phyloP scores from a whole-genome alignment of 176 grass and related monocot species.

The Metroxylon sagu region DNA sequence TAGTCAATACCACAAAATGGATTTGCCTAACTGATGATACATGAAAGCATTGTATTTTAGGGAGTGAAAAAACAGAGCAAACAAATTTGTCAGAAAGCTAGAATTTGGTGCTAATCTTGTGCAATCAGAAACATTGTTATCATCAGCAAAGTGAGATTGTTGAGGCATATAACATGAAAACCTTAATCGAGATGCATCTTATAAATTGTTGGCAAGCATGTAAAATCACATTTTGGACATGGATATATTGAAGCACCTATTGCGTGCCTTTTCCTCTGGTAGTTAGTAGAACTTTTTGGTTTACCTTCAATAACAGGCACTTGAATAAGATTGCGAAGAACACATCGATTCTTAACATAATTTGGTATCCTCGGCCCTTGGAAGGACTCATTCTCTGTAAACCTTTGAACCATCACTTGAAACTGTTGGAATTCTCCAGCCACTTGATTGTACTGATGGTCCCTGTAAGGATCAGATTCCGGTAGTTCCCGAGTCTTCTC shows the following conservation, averaged over 20 bases:
- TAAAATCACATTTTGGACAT: too few species aligned
- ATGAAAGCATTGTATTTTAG: too few species aligned
- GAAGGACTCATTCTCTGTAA: constrained; percentile 77
- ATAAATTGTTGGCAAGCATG: too few species aligned
- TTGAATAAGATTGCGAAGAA: constrained; percentile 71
- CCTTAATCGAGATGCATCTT: too few species aligned
- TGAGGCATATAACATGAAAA: too few species aligned
- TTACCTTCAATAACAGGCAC: constrained; percentile 86
- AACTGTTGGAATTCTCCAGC: constrained; percentile 96
- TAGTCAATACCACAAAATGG: too few species aligned
- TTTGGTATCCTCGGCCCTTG: constrained; percentile 79
- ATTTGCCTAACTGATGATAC: too few species aligned
- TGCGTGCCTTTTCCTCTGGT: too few species aligned
- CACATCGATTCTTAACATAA: constrained; percentile 70
- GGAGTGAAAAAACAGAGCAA: background rate
- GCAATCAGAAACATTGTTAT: too few species aligned
- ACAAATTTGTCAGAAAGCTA: background rate
- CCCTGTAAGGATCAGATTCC: constrained; percentile 59
- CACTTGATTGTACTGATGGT: constrained; percentile 69
- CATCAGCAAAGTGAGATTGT: too few species aligned
- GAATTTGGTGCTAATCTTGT: too few species aligned
- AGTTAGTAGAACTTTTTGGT: background rate
- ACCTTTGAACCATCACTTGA: constrained; percentile 77
- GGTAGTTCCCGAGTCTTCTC: constrained; percentile 67
- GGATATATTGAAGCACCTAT: too few species aligned